These are phyloP conservation scores for Phialophora verrucosa DNA, from an alignment of 2,329 filamentous ascomycete genomes.

Conservation along the genomic window DNA sequence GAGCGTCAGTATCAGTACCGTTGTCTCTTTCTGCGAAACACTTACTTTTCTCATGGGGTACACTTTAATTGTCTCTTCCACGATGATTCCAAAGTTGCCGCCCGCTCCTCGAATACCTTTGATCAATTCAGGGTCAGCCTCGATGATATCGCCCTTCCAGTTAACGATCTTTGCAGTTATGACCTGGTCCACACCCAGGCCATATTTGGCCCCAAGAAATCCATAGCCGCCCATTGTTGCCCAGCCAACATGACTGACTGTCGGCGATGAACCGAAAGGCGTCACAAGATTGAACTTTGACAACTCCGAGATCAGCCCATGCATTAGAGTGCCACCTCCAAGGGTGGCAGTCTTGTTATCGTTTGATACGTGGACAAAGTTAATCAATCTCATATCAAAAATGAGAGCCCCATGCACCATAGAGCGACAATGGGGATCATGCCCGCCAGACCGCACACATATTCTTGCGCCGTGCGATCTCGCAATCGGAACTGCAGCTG, in stretches of 20 bases:
- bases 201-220: slow-evolving; percentile 40
- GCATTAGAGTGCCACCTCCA: slow-evolving; percentile 47
- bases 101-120: slow-evolving; percentile 51
- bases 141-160: slow-evolving; percentile 45
- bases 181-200: slow-evolving; percentile 49
- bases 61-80: slow-evolving; percentile 50
- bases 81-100: slow-evolving; percentile 49
- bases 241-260: slow-evolving; percentile 48
- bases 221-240: slow-evolving; percentile 48
- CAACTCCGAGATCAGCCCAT: slow-evolving; percentile 31
- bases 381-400: slow-evolving; percentile 50
- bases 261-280: slow-evolving; percentile 26
- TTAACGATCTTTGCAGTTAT: slow-evolving; percentile 49
- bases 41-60: slow-evolving; percentile 46
- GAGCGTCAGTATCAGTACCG: background rate
- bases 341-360: slow-evolving; percentile 43
- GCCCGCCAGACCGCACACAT: background rate
- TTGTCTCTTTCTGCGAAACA: background rate
- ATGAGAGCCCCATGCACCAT: slow-evolving; percentile 42
- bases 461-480: background rate
- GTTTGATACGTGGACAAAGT: slow-evolving; percentile 41
- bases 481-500: background rate
- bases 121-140: slow-evolving; percentile 48
- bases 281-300: slow-evolving; percentile 44
- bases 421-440: background rate